These are phyloP conservation scores for Komagataella kurtzmanii DNA, from an alignment of 805 yeast species.

Conservation along the genomic window DNA sequence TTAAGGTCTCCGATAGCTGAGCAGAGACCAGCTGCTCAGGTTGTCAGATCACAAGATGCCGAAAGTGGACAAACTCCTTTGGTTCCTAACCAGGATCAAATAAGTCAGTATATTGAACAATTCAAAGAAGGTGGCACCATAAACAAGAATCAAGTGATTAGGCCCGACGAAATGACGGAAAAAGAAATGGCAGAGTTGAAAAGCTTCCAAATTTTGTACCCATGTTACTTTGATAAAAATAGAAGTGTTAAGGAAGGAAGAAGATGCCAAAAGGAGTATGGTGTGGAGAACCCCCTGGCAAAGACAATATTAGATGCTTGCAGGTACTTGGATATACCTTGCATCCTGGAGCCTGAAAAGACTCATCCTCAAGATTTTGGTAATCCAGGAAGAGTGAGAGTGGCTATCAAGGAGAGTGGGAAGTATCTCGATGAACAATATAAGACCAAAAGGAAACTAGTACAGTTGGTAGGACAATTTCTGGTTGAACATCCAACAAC, in stretches of 20 bases:
- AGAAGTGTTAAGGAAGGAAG: conserved; percentile 75
- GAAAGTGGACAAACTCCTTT: conserved; percentile 11
- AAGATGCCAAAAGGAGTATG: conserved; percentile 52
- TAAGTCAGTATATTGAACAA: conserved; percentile 3
- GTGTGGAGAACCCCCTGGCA: conserved; percentile 83
- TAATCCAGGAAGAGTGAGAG: conserved; percentile 91
- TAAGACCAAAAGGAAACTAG: conserved; percentile 51
- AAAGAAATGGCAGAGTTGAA: conserved; percentile 55
- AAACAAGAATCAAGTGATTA: conserved; percentile 7
- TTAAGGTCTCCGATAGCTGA: conserved; percentile 64
- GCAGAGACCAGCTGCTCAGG: conserved; percentile 38
- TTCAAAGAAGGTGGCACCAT: conserved; percentile 4
- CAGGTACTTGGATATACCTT: conserved; percentile 11
- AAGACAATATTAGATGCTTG: conserved; percentile 69
- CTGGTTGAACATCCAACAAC: conserved; percentile 60
- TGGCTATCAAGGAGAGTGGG: conserved; percentile 44
- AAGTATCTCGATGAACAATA: conserved; percentile 12
- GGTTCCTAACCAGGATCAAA: conserved; percentile 5
- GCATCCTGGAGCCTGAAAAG: conserved; percentile 65
- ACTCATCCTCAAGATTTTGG: conserved; percentile 95
- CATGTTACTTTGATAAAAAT: conserved; percentile 79
- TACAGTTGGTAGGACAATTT: conserved; percentile 46
- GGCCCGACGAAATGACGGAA: conserved; percentile 22
- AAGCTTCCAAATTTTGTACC: conserved; percentile 67
- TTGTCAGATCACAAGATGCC: conserved; percentile 46